Evolutionary conservation across 345 rosid genomes (phyloP).

Genomic region (Eucalyptus viminalis): DNA sequence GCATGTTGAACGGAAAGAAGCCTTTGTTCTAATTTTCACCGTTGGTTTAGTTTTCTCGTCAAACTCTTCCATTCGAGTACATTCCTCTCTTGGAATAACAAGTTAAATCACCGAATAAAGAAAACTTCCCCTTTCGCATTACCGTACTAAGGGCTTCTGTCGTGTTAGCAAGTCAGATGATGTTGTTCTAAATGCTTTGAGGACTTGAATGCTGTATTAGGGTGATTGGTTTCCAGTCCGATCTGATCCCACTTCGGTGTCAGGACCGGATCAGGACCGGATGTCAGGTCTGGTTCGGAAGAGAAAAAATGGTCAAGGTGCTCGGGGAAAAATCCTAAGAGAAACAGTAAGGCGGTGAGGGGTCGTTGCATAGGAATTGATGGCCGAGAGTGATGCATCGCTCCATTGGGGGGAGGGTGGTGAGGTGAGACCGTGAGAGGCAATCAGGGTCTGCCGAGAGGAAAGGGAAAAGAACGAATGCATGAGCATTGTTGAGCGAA

Average conservation of each 20-base stretch:
- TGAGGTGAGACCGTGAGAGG: neutral
- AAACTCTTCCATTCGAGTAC: neutral
- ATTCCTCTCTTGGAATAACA: neutral
- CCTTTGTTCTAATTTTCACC: conserved; percentile 38
- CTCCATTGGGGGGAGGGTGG: neutral
- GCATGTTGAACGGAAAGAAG: conserved; percentile 71
- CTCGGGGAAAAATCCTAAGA: neutral
- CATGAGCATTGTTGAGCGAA: neutral
- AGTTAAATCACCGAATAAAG: neutral
- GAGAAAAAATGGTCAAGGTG: neutral
- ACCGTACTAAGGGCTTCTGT: neutral
- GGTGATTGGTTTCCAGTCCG: neutral
- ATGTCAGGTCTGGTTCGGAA: neutral
- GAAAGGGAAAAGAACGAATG: neutral
- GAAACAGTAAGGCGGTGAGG: neutral
- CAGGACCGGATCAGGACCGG: no score
- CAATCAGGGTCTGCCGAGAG: neutral
- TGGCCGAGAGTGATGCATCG: neutral
- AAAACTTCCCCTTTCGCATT: neutral
- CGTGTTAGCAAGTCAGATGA: neutral
- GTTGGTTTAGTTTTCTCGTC: neutral
- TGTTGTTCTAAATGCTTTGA: neutral
- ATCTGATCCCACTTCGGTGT: neutral
- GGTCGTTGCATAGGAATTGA: neutral
- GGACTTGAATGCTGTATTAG: neutral